Percentiles rank a stretch among this genome's conserved stretches.
Conservation (phyloP, 2,329 filamentous ascomycete genomes). For the Huntiella abstrusa region DNA sequence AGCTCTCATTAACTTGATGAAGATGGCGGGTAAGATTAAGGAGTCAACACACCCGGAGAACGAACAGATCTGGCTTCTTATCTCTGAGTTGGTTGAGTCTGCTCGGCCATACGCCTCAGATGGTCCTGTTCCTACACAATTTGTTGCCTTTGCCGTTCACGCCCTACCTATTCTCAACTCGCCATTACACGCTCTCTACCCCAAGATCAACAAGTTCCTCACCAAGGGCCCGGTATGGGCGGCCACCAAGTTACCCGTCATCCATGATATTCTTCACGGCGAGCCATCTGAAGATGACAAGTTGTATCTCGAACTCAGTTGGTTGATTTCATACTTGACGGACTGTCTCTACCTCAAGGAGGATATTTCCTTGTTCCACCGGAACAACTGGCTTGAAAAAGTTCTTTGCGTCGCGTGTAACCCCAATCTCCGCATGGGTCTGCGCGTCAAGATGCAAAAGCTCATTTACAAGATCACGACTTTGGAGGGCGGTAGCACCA, state of each 20-base stretch:
- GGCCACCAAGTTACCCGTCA: conserved; percentile 52
- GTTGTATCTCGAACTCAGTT: conserved; percentile 53
- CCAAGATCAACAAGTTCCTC: conserved; percentile 71
- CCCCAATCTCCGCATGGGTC: conserved; percentile 38
- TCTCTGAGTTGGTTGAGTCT: conserved; percentile 67
- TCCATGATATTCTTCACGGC: conserved; percentile 40
- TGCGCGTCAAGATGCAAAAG: conserved; percentile 39
- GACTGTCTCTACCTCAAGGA: conserved; percentile 40
- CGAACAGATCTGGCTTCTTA: conserved; percentile 58
- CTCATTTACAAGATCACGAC: conserved; percentile 49
- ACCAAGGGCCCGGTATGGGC: conserved; percentile 63
- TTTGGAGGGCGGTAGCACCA: conserved; percentile 56
- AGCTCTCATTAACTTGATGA: conserved; percentile 49
- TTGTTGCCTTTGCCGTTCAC: conserved; percentile 56
- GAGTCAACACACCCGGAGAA: conserved; percentile 57
- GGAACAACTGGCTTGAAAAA: conserved; percentile 53
- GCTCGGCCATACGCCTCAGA: conserved; percentile 33
- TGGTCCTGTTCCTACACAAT: conserved; percentile 48
- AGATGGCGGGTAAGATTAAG: conserved; percentile 42
- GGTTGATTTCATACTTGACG: conserved; percentile 54
- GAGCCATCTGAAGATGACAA: conserved; percentile 54
- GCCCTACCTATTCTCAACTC: conserved; percentile 52
- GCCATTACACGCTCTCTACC: conserved; percentile 66
- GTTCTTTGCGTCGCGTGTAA: conserved; percentile 51
- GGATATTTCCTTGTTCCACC: conserved; percentile 43